Conservation (phyloP, 1,284 basidiomycete genomes). For the Ceratobasidium sp. region DNA sequence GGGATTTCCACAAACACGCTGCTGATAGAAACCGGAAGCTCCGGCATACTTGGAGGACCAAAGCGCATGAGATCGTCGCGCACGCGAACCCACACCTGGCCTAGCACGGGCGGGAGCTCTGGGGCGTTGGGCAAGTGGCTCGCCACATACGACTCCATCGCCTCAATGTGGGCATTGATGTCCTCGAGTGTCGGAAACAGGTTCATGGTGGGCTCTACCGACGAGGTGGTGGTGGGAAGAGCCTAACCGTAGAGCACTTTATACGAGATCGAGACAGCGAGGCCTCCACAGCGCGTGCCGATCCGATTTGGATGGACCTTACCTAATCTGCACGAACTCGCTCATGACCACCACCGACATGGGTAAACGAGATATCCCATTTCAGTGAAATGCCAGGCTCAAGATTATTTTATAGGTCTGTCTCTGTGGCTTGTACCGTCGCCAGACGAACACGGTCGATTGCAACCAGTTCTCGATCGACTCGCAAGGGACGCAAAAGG, state of each 20-base stretch:
- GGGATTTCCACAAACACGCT: constrained; percentile 77
- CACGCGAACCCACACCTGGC: constrained; percentile 71
- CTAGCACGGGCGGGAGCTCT: constrained; percentile 66
- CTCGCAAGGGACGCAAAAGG: constrained; percentile 35
- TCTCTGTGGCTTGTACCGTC: constrained; percentile 39
- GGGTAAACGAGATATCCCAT: constrained; percentile 11
- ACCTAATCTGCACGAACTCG: constrained; percentile 6
- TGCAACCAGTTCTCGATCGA: constrained; percentile 31
- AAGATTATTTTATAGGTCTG: constrained; percentile 4
- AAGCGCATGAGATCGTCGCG: constrained; percentile 82
- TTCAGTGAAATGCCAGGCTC: background rate
- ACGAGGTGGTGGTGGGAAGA: background rate
- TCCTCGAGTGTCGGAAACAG: constrained; percentile 64
- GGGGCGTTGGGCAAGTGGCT: constrained; percentile 68
- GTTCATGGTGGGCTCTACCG: background rate
- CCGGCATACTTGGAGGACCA: constrained; percentile 71
- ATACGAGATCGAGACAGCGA: constrained; percentile 13
- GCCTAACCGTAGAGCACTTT: constrained; percentile 16
- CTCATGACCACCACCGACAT: constrained; percentile 34
- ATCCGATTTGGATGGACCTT: constrained; percentile 15
- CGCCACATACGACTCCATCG: constrained; percentile 71
- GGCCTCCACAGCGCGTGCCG: constrained; percentile 21
- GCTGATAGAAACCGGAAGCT: constrained; percentile 66
- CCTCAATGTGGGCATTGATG: constrained; percentile 74
- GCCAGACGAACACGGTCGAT: background rate